Evolutionary conservation across 306 rosid species (phyloP).

Genomic region (Cicer chorassanicum): DNA sequence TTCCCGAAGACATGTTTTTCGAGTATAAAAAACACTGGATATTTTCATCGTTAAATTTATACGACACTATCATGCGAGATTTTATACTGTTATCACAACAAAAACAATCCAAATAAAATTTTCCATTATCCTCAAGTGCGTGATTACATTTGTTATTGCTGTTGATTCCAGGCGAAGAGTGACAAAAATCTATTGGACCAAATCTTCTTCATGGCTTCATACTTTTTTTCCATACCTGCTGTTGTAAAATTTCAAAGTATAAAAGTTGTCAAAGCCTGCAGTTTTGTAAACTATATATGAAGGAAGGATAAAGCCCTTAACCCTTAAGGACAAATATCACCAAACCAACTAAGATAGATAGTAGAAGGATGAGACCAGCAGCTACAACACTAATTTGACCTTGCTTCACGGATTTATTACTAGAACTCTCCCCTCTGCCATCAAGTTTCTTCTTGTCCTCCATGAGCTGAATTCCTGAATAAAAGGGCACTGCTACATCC

Average conservation of each 20-base stretch:
- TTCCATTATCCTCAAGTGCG: not conserved
- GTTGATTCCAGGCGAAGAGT: not conserved
- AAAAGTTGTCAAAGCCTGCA: not conserved
- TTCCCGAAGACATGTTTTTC: too few relatives aligned
- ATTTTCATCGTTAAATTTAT: not conserved
- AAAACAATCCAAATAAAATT: not conserved
- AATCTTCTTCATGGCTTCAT: not conserved
- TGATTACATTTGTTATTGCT: not conserved
- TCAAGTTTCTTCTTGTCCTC: slow-evolving; percentile 47
- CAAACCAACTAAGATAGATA: slow-evolving; percentile 62
- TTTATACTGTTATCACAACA: not conserved
- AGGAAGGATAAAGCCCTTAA: slow-evolving; percentile 36
- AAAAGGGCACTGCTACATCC: slow-evolving; percentile 63
- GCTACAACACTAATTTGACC: slow-evolving; percentile 51
- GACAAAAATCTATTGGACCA: not conserved
- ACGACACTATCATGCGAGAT: not conserved
- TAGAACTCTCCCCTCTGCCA: slow-evolving; percentile 39
- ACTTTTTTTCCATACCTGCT: not conserved
- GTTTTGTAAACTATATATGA: not conserved
- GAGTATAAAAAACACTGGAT: too few relatives aligned
- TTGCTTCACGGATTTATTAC: slow-evolving; percentile 37
- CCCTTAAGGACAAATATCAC: slow-evolving; percentile 49
- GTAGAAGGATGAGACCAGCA: slow-evolving; percentile 62
- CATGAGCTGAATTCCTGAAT: slow-evolving; percentile 42
- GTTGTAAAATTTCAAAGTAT: slow-evolving; percentile 3